Evolutionary conservation across 441 rosid species (phyloP), one percentile per base, ranked within the genome.

Genomic region (Cnidoscolus chayamansa): DNA sequence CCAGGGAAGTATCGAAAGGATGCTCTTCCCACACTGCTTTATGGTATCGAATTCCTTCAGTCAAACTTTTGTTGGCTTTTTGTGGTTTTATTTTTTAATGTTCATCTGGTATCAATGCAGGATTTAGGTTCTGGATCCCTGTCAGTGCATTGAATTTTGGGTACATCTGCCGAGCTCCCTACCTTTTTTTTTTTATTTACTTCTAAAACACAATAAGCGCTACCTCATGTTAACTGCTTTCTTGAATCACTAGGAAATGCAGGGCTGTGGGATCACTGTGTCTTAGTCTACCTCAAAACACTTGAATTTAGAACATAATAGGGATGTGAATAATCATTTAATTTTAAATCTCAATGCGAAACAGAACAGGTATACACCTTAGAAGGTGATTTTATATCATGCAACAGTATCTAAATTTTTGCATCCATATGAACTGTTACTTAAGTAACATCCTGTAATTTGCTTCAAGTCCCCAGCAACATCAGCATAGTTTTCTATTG

Each of bases 61-160:
- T 61, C 73, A 77, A 63, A 64, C 12, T 71, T 73, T 71, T 48
- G 56, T 74, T 78, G 31, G 67, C 66, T 68, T 25, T 25, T 25
- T 68, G 10, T 51, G 63, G 62, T 35, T 76, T 59, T 49, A 17
- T 25, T 31, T 78, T 65, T 78, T 76, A 54, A 67, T 9, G 9
- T 50, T 75, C 65, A 57, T 74, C 43, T 68, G 45, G 59, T 75
- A 58, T 45, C 50, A 75, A 37, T 84, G 84, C 91, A 94, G 98
- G 98, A 63, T 87, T 94, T 70, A 89, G 96, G 75, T 94, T 94
- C 77, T 94, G 97, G 98, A 78, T 94, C 70, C 98, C 98, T 62
- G 97, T 91, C 83, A 94, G 97, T 73, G 49, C 72, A 68, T 80
- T 91, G 78, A 94, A 91, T 82, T 91, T 94, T 76, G 86, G 96